Base-by-base conservation (phyloP, 1,284 basidiomycete species). In the Violaceomyces palustris region DNA sequence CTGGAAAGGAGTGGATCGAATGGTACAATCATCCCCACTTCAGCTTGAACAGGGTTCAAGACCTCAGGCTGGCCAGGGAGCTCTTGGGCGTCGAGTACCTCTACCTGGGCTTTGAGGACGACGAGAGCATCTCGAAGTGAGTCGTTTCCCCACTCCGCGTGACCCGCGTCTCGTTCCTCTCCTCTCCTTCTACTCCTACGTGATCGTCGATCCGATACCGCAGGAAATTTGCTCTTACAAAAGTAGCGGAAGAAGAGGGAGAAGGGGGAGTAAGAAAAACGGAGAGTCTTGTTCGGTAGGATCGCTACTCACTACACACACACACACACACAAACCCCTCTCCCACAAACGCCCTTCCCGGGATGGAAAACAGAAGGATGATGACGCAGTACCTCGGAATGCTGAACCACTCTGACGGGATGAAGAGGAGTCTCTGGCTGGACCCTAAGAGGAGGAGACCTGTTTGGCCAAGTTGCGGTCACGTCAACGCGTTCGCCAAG, bases 21-120 rank as follows among this genome's bases (percentile, higher is more conserved):
- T 66, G 64, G 64, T 64, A 55, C 52, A 58, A 50, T 21, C 61
- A 63, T 22, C 49, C 61, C 1, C 61, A 54, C 40, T 66, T 66
- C 39, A 53, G 53, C n/a, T 57, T 66, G 25, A 45, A 56, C 15
- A 28, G 51, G 1, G 42, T 30, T 12, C 49, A 50, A 17, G 60
- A 66, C 32, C 32, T 62, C 32, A 33, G 49, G 27, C 47, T 55
- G 5, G 61, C 50, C 3, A 28, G 60, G 15, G 41, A 35, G 4
- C 42, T 58, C 28, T 42, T 45, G 19, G 45, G 52, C 4, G 22
- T 50, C 5, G 47, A 49, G 1, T 32, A 55, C 14, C 45, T 64
- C 26, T 64, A 64, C 19, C 44, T 66, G 11, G 58, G 61, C 19
- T 66, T 66, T 23, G 50, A 59, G 26, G 64, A 66, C 38, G 64